Conservation (phyloP, 805 yeast species). For the Yamadazyma phyllophila region DNA sequence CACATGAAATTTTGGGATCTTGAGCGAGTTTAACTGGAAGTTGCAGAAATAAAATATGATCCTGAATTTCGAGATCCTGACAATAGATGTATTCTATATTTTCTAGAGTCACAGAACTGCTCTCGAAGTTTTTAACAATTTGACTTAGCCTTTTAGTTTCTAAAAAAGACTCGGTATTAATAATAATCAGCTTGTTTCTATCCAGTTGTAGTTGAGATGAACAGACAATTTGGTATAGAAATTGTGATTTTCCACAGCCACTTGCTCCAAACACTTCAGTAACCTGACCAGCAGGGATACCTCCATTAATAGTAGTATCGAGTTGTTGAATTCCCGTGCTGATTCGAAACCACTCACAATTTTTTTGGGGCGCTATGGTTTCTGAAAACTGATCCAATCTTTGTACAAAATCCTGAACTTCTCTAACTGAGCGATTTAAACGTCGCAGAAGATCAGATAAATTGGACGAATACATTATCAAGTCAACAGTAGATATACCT, state of each 20-base stretch:
- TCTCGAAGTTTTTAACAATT: constrained; percentile 17
- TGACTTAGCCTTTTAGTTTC: constrained; percentile 59
- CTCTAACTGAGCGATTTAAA: constrained; percentile 26
- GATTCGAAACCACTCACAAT: constrained; percentile 9
- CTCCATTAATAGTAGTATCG: constrained; percentile 30
- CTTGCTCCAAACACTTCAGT: constrained; percentile 84
- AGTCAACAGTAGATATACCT: constrained; percentile 27
- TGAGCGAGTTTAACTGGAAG: constrained; percentile 50
- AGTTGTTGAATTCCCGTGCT: constrained; percentile 25
- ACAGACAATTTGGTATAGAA: constrained; percentile 63
- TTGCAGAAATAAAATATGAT: constrained; percentile 67
- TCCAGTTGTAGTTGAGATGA: constrained; percentile 43
- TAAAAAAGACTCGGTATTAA: constrained; percentile 74
- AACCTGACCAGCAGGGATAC: constrained; percentile 28
- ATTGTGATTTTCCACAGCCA: constrained; percentile 83
- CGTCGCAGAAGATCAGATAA: constrained; percentile 19
- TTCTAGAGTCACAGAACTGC: constrained; percentile 20
- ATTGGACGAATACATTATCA: constrained; percentile 18
- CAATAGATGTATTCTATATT: constrained; percentile 50
- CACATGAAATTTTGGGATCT: constrained; percentile 25
- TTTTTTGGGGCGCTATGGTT: constrained; percentile 10
- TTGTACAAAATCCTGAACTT: constrained; percentile 19
- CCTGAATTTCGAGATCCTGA: constrained; percentile 67
- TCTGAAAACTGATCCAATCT: not conserved
- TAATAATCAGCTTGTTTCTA: constrained; percentile 44